A percentile compares a stretch with the other conserved stretches of the same genome.
Evolutionary conservation across 1,139 yeast species (phyloP).

Genomic region (Kodamaea sp.): DNA sequence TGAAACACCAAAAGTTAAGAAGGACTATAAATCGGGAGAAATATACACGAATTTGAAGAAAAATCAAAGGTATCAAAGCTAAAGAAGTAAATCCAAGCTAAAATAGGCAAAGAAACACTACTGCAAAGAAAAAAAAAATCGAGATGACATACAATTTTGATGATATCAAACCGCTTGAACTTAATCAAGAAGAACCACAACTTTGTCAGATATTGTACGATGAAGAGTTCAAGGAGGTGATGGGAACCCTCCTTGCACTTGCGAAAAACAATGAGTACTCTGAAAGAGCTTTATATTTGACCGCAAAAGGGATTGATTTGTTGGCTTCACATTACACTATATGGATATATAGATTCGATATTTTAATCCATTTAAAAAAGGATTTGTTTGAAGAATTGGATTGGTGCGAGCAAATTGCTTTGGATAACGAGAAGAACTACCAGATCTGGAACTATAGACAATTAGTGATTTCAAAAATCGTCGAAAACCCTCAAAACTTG

Average conservation of each 20-base stretch:
- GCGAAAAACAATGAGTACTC: constrained; percentile 60
- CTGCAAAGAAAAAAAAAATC: constrained; percentile 1
- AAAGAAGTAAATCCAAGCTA: background rate
- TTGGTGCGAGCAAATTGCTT: constrained; percentile 77
- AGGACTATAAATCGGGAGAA: no score
- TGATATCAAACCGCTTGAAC: constrained; percentile 39
- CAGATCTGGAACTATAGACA: constrained; percentile 96
- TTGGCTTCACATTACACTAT: constrained; percentile 91
- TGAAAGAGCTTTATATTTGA: constrained; percentile 65
- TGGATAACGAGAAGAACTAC: constrained; percentile 82
- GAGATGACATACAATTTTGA: constrained; percentile 24
- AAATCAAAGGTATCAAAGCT: background rate
- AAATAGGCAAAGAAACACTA: no score
- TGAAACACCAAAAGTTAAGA: no score
- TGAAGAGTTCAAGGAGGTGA: constrained; percentile 59
- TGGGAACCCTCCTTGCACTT: constrained; percentile 62
- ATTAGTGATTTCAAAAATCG: constrained; percentile 41
- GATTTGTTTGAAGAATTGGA: constrained; percentile 27
- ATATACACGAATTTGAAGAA: no score
- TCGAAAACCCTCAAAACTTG: constrained; percentile 16
- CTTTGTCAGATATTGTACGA: constrained; percentile 77
- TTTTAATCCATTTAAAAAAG: constrained; percentile 39
- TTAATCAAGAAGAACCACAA: constrained; percentile 47
- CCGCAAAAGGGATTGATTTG: constrained; percentile 56
- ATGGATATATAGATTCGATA: constrained; percentile 75